Evolutionary conservation across 2,329 filamentous ascomycete species (phyloP).

Genomic region (Fusarium concolor): DNA sequence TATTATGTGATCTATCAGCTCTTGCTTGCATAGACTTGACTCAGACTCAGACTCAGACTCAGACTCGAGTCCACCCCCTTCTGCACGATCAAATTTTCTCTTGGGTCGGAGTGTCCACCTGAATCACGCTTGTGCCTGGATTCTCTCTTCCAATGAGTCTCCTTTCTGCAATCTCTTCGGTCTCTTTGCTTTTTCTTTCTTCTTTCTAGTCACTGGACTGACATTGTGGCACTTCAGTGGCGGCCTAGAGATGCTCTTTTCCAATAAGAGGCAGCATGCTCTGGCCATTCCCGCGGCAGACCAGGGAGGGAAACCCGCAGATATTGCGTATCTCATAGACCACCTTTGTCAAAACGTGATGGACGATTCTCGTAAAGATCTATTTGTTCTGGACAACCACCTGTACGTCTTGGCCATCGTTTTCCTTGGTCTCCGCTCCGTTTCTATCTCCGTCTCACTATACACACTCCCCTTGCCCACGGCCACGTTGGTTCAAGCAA

Average conservation of each 20-base stretch:
- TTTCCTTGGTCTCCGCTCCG: background rate
- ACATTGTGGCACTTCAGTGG: conserved; percentile 66
- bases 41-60: background rate
- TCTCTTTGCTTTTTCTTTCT: conserved; percentile 14
- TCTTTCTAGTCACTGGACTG: conserved; percentile 29
- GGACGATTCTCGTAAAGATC: conserved; percentile 85
- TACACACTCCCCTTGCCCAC: conserved; percentile 39
- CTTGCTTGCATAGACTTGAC: conserved; percentile 21
- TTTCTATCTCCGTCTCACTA: conserved; percentile 16
- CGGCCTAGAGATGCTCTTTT: conserved; percentile 94
- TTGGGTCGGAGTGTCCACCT: conserved; percentile 19
- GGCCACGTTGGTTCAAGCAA: conserved; percentile 10
- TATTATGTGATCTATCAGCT: conserved; percentile 46
- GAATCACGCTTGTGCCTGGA: conserved; percentile 37
- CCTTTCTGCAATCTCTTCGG: conserved; percentile 15
- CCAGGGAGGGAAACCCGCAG: conserved; percentile 70
- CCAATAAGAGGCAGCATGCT: conserved; percentile 79
- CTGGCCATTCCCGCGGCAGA: conserved; percentile 75
- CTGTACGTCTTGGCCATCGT: conserved; percentile 72
- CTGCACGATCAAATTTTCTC: conserved; percentile 14
- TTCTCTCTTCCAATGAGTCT: conserved; percentile 10
- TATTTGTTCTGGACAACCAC: conserved; percentile 88
- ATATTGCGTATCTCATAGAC: conserved; percentile 79
- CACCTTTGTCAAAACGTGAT: conserved; percentile 85
- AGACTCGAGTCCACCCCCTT: conserved; percentile 19